These are phyloP conservation scores for Rasamsonia emersonii DNA, from an alignment of 2,329 filamentous ascomycete genomes.

Conservation along the genomic window DNA sequence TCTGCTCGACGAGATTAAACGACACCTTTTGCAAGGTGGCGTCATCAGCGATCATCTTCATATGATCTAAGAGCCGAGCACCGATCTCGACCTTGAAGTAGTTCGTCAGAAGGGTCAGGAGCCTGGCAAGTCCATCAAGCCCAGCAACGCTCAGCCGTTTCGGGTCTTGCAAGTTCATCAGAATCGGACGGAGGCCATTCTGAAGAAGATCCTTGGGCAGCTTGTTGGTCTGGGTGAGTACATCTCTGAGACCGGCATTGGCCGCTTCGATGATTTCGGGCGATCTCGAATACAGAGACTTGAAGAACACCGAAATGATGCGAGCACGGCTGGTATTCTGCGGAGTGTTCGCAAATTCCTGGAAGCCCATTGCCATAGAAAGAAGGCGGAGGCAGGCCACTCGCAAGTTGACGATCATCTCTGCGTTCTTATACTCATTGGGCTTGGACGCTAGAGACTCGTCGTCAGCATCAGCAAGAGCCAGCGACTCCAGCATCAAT, in stretches of 20 bases:
- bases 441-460: conserved; percentile 89
- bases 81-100: conserved; percentile 99
- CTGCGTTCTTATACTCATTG: conserved; percentile 87
- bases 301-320: conserved; percentile 96
- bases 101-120: conserved; percentile 85
- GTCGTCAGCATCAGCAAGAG: conserved; percentile 87
- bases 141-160: conserved; percentile 82
- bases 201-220: conserved; percentile 92
- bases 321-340: conserved; percentile 54
- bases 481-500: conserved; percentile 85
- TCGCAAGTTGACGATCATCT: conserved; percentile 81
- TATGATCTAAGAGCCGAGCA: conserved; percentile 81
- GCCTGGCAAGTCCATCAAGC: conserved; percentile 78
- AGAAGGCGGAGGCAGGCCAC: conserved; percentile 91
- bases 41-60: conserved; percentile 81
- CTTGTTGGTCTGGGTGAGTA: conserved; percentile 81
- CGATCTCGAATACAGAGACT: conserved; percentile 88
- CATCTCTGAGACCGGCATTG: conserved; percentile 79
- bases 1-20: conserved; percentile 90
- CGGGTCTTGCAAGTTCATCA: conserved; percentile 91
- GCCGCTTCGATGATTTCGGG: conserved; percentile 88
- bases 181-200: conserved; percentile 84
- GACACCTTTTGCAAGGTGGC: conserved; percentile 77
- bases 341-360: conserved; percentile 74
- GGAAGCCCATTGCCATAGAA: conserved; percentile 86